Conservation (phyloP, 768 basidiomycete genomes). For the Bullera alba region DNA sequence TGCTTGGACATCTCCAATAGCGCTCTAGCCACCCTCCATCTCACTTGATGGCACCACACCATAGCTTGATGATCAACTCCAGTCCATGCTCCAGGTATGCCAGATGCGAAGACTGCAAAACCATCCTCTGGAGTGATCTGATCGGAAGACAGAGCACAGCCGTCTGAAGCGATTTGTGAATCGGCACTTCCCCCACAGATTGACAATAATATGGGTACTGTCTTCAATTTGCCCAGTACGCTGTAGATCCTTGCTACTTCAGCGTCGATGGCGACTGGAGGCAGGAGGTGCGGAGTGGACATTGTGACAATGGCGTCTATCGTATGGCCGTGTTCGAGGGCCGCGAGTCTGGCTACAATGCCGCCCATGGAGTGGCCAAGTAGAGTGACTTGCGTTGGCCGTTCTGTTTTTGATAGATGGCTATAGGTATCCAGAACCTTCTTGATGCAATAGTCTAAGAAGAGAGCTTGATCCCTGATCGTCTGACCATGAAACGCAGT, state of each 20-base stretch:
- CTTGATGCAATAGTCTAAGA: conserved; percentile 62
- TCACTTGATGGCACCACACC: conserved; percentile 98
- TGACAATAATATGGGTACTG: conserved; percentile 60
- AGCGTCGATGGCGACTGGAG: conserved; percentile 79
- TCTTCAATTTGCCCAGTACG: no score
- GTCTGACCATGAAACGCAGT: conserved; percentile 92
- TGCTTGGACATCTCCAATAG: conserved; percentile 54
- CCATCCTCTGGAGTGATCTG: conserved; percentile 54
- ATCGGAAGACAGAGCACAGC: conserved; percentile 58
- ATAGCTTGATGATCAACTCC: conserved; percentile 92
- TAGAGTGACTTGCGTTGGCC: conserved; percentile 58
- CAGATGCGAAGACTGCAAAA: conserved; percentile 66
- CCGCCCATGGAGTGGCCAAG: conserved; percentile 99
- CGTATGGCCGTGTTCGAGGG: conserved; percentile 25
- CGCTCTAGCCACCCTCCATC: conserved; percentile 75
- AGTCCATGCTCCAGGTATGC: conserved; percentile 85
- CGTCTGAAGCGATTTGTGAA: conserved; percentile 83
- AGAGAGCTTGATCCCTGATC: conserved; percentile 69
- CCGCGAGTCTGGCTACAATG: conserved; percentile 72
- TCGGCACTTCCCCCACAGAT: conserved; percentile 90
- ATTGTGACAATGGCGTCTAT: conserved; percentile 67
- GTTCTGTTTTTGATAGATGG: conserved; percentile 36
- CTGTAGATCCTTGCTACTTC: conserved; percentile 69
- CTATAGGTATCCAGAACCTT: conserved; percentile 26
- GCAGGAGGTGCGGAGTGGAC: conserved; percentile 83